phyloP scores from a whole-genome alignment of 2,329 filamentous ascomycete species.

The Paraphaeosphaeria sporulosa region DNA sequence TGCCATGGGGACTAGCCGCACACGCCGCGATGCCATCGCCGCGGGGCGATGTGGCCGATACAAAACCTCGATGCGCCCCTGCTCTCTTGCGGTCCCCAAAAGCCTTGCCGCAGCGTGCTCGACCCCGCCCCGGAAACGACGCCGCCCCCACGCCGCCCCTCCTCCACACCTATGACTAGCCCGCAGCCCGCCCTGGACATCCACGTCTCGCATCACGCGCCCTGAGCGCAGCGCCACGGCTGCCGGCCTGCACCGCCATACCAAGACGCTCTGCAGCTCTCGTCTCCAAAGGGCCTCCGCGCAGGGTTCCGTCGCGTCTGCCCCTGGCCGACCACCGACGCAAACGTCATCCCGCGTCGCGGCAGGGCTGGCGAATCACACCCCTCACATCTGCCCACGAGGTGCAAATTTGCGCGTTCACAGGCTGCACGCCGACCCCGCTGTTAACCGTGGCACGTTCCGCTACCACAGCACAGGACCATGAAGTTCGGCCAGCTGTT shows the following conservation, averaged over 20 bases:
- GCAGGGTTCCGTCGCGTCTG: too few relatives aligned
- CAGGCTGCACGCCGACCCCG: constrained; percentile 28
- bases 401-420: constrained; percentile 34
- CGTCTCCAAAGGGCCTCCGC: too few relatives aligned
- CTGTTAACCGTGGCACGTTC: constrained; percentile 8
- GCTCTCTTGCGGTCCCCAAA: background rate
- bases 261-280: too few relatives aligned
- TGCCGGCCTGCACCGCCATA: background rate
- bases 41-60: background rate
- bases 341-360: constrained; percentile 1
- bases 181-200: background rate
- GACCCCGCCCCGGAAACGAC: background rate
- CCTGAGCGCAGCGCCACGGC: constrained; percentile 4
- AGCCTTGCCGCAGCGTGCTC: background rate
- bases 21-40: background rate
- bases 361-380: constrained; percentile 19
- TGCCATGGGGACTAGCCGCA: constrained; percentile 7
- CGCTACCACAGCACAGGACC: constrained; percentile 8
- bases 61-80: background rate
- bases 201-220: background rate
- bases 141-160: background rate
- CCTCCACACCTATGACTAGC: background rate
- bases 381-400: background rate
- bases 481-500: constrained; percentile 93
- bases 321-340: too few relatives aligned